Conservation (phyloP, 2,329 filamentous ascomycete species). For the Truncatella angustata region DNA sequence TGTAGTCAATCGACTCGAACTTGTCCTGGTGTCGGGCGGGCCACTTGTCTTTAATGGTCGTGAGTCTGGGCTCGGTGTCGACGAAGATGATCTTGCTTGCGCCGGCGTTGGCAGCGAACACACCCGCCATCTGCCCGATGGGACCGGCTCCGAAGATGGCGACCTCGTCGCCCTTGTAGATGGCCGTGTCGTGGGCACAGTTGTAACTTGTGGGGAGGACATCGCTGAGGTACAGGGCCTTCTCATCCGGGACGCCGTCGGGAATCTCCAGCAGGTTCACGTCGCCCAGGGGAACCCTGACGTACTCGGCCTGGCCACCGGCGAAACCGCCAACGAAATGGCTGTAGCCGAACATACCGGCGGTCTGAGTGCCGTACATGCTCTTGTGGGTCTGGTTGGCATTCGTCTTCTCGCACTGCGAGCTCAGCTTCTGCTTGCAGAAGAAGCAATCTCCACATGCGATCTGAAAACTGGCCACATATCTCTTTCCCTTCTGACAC, state of each 20-base stretch:
- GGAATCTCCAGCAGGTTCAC: conserved; percentile 80
- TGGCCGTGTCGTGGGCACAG: conserved; percentile 76
- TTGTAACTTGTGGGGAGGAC: conserved; percentile 80
- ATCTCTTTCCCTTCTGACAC: conserved; percentile 61
- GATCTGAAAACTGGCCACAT: conserved; percentile 86
- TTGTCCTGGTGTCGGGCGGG: conserved; percentile 46
- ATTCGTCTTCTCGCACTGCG: conserved; percentile 79
- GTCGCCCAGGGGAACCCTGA: conserved; percentile 76
- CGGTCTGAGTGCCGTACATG: conserved; percentile 77
- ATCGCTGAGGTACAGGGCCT: conserved; percentile 78
- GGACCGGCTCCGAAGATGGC: conserved; percentile 85
- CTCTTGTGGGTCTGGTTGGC: conserved; percentile 66
- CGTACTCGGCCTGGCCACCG: conserved; percentile 84
- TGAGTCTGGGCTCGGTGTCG: conserved; percentile 69
- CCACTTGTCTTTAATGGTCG: conserved; percentile 64
- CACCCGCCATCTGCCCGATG: conserved; percentile 79
- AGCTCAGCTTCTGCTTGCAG: conserved; percentile 75
- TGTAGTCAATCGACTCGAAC: conserved; percentile 69
- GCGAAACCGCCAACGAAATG: conserved; percentile 86
- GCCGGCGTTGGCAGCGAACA: conserved; percentile 73
- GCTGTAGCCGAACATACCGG: conserved; percentile 71
- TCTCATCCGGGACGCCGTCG: conserved; percentile 78
- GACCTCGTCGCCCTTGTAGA: conserved; percentile 74
- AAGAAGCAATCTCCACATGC: conserved; percentile 71
- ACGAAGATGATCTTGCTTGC: conserved; percentile 76